Evolutionary conservation across 192 early-diverging fungal genomes (phyloP), one percentile per base, ranked within the genome.

Genomic region (Mortierella alpina): DNA sequence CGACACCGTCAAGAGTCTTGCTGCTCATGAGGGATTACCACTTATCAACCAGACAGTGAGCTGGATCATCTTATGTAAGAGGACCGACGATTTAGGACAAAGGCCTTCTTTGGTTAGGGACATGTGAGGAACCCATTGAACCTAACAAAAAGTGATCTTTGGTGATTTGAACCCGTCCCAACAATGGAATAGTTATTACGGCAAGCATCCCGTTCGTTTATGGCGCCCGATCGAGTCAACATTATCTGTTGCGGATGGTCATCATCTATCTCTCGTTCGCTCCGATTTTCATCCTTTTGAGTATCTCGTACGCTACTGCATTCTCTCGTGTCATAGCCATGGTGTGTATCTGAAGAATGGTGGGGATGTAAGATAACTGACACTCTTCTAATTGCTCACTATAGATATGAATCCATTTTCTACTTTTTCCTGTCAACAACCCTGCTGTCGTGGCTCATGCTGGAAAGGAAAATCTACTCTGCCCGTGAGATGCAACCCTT

Each of bases 201-300:
- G 84, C 81, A 7, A 63, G 82, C 15, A 89, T 91, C 22, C 93
- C 93, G 8, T 87, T 90, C 57, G 55, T 93, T 7, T 91, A 94
- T 78, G 78, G 85, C 39, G 82, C 87, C 15, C 63, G 86, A 2
- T 75, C 82, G 51, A 86, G 86, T 40, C 91, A 95, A 72, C 94
- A 96, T 74, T 96, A 88, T 63, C 72, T 96, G 40, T 84, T 94
- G 47, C 90, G 97, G 10, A 86, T 98, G 47, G 86, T 91, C 13
- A 90, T 92, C 8, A 93, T 98, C 53, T 96, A 91, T 70, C 83
- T 96, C 56, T 88, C 95, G 9, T 97, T 98, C 87, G 93, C 93
- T 5, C 92, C 96, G 18, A 85, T 93, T 20, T 95, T 97, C 72
- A 87, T 95, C 40, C 79, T 97, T 61, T 82, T 98, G n/a, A 95